Evolutionary conservation across 805 yeast species (phyloP), one percentile per base, ranked within the genome.

Genomic region (Saccharomycopsis fibuligera): DNA sequence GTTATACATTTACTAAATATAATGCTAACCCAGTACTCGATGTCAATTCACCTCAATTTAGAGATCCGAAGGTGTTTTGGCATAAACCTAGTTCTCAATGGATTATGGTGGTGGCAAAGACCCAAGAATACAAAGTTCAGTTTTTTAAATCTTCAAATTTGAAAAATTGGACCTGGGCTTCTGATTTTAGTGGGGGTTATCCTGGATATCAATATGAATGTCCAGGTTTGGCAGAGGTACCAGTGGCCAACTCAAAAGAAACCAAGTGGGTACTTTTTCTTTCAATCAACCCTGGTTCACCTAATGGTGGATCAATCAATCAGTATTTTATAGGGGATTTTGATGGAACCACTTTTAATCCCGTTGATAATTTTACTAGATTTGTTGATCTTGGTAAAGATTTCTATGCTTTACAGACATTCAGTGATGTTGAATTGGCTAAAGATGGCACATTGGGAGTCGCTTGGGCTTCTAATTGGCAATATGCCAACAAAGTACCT

Each of bases 401-500:
- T 53, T 65, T 59, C 52, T 68, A 69, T 49, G 74, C 73, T 16
- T 54, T 67, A 51, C 72, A 69, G 54, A 57, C 65, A 4, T 66
- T 63, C 45, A 57, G 57, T 17, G 64, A 60, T 16, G 61, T 59
- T 2, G n/a, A n/a, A n/a, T n/a, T n/a, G n/a, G n/a, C n/a, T n/a
- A n/a, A n/a, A n/a, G n/a, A n/a, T n/a, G n/a, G n/a, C n/a, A n/a
- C n/a, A n/a, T 27, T 65, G n/a, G 69, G 69, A 23, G 49, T 68
- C 37, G 72, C 69, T 4, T 69, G 74, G 74, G 69, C 71, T 35
- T 65, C 70, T 35, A 68, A 68, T 55, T 69, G 74, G 74, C 69
- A 68, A 54, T 69, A 69, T 49, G 60, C 61, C 23, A 59, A 58
- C 19, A 54, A 54, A 16, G 68, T 62, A 17, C 73, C 74, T n/a